Base-by-base conservation (phyloP, 495 filamentous ascomycete genomes). In the Neurospora sp. region DNA sequence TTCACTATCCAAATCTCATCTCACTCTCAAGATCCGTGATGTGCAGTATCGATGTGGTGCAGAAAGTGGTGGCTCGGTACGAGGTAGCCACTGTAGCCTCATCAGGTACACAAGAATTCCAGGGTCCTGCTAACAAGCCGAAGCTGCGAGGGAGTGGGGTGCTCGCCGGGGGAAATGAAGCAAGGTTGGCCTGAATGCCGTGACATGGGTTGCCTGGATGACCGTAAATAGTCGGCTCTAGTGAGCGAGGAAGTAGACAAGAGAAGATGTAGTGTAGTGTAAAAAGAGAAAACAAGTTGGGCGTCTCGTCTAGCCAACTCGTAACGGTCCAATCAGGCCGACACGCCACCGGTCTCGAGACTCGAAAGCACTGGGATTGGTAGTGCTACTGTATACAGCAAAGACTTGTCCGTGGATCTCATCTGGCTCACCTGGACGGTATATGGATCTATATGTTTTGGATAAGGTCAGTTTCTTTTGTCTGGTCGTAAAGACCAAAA, bases 291-390 rank as follows among this genome's bases (percentile, higher is more conserved):
- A 18, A 16, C 10, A 65, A 31, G 22, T 65, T 35, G 53, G 22
- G 27, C 14, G 27, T 65, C 53, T 65, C 27, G 3, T 16, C 27
- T 35, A 35, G 53, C 53, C 53, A 31, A 22, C 53, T 61, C 22
- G 53, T 31, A 61, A 61, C 4, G 16, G 53, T 61, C 12, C 42
- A 22, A 76, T 75, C 75, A 76, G 73, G 71, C 75, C 71, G 75
- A 73, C 73, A 76, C 73, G 71, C 73, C 75, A 76, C 71, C 72
- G 14, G 27, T 16, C 22, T 61, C 27, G 53, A 61, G 53, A 61
- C 53, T 61, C 12, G 22, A 35, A 18, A 31, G 53, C 27, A 12
- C 53, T 61, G 5, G 10, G 53, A 61, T 31, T 61, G 22, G 22
- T 61, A 18, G 27, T 35, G 22, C 16, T 35, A 61, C 27, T 35